Percentiles rank a stretch among this genome's conserved stretches.
Evolutionary conservation across 768 basidiomycete genomes (phyloP).

Genomic region (Mycena olivaceomarginata): DNA sequence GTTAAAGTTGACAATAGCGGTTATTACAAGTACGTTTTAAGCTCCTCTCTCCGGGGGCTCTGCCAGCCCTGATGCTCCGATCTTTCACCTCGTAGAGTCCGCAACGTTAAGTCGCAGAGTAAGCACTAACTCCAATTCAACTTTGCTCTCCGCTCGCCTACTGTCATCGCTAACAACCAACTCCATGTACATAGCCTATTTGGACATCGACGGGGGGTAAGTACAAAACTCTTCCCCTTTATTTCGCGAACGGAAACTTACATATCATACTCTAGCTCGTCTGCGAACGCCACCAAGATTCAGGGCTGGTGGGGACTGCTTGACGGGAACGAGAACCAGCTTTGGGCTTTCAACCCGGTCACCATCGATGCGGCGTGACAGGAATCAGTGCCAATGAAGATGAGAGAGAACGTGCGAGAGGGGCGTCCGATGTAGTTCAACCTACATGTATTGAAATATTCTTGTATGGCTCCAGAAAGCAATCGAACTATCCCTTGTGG

Average conservation of each 20-base stretch:
- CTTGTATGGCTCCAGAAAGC: constrained; percentile 25
- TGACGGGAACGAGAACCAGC: constrained; percentile 38
- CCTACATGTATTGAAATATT: constrained; percentile 23
- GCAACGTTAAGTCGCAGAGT: constrained; percentile 32
- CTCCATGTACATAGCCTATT: constrained; percentile 28
- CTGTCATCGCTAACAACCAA: constrained; percentile 18
- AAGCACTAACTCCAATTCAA: constrained; percentile 22
- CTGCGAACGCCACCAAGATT: constrained; percentile 26
- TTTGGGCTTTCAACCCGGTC: constrained; percentile 29
- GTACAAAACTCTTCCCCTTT: neutral
- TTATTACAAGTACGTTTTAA: constrained; percentile 27
- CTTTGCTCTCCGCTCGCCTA: constrained; percentile 3
- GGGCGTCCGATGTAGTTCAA: constrained; percentile 16
- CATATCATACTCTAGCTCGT: constrained; percentile 27
- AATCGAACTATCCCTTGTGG: constrained; percentile 12
- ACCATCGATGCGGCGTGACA: constrained; percentile 8
- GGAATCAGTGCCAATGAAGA: constrained; percentile 21
- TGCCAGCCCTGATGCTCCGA: constrained; percentile 2
- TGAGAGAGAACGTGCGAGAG: neutral
- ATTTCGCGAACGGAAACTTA: constrained; percentile 13
- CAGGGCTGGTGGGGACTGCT: constrained; percentile 34
- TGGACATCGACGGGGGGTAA: constrained; percentile 32
- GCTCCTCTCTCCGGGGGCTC: constrained; percentile 9
- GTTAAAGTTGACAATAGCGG: constrained; percentile 23
- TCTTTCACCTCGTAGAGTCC: constrained; percentile 27